Conservation (phyloP, 2,329 filamentous ascomycete genomes). For the Alternaria brassicae region DNA sequence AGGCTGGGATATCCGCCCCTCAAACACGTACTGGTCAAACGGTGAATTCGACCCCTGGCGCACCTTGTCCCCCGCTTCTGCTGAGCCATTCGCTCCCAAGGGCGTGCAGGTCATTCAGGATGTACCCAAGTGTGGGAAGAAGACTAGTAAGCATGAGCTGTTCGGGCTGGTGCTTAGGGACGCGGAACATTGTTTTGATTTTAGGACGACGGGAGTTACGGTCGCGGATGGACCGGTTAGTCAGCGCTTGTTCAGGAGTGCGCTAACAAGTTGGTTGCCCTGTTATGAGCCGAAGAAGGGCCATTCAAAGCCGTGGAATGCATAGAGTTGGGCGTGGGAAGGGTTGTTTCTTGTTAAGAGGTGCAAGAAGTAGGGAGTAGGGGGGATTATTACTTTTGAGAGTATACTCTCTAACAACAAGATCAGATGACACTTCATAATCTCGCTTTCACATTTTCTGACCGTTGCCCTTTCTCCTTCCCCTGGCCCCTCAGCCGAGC, state of each 20-base stretch:
- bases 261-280: conserved; percentile 56
- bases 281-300: conserved; percentile 48
- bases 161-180: conserved; percentile 58
- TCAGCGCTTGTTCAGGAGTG: conserved; percentile 50
- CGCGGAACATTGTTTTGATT: conserved; percentile 61
- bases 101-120: neutral
- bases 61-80: conserved; percentile 55
- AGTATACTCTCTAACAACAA: too few relatives aligned
- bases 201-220: conserved; percentile 37
- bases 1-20: conserved; percentile 61
- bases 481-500: neutral
- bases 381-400: neutral
- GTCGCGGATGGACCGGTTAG: conserved; percentile 45
- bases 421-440: neutral
- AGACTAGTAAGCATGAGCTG: conserved; percentile 47
- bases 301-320: conserved; percentile 10
- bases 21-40: conserved; percentile 59
- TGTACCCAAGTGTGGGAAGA: conserved; percentile 47
- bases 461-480: neutral
- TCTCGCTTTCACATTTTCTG: neutral
- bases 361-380: neutral
- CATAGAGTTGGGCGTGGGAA: neutral
- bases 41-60: conserved; percentile 63
- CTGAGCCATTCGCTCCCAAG: conserved; percentile 52
- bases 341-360: neutral